Conservation (phyloP, 371 early-diverging fungal species). For the Zychaea mexicana region DNA sequence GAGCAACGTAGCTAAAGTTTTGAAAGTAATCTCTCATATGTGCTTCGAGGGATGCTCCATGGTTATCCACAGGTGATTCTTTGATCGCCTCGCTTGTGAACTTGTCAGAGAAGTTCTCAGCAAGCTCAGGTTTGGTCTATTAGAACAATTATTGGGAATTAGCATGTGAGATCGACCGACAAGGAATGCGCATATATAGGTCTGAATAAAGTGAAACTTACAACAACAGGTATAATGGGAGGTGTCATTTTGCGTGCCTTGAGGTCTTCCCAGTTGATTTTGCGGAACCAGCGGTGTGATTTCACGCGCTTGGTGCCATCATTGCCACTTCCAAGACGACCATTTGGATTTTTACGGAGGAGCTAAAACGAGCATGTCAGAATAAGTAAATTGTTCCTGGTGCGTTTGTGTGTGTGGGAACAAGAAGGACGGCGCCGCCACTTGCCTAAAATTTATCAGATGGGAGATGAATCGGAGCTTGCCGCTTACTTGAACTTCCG, state of each 20-base stretch:
- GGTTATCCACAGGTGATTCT: slow-evolving; percentile 37
- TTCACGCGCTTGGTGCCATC: slow-evolving; percentile 81
- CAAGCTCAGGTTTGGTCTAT: slow-evolving; percentile 47
- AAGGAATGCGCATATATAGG: not conserved
- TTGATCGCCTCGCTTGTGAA: slow-evolving; percentile 44
- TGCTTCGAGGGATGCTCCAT: slow-evolving; percentile 23
- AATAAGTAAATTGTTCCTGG: too few relatives aligned
- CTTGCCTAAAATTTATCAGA: too few relatives aligned
- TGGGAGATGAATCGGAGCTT: too few relatives aligned
- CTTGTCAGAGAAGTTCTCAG: slow-evolving; percentile 53
- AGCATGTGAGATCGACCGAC: not conserved
- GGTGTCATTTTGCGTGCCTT: slow-evolving; percentile 66
- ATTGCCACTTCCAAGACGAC: slow-evolving; percentile 67
- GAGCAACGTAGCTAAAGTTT: slow-evolving; percentile 49
- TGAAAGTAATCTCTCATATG: slow-evolving; percentile 40
- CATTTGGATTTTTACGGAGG: slow-evolving; percentile 69
- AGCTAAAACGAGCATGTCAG: slow-evolving; percentile 39
- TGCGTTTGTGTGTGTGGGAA: not conserved
- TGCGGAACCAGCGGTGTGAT: slow-evolving; percentile 86
- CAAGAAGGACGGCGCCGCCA: not conserved
- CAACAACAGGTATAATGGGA: slow-evolving; percentile 76
- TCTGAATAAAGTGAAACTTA: slow-evolving; percentile 21
- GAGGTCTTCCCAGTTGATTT: slow-evolving; percentile 80
- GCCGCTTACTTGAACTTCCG: too few relatives aligned
- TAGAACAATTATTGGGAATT: not conserved